A percentile compares a stretch with the other conserved stretches of the same genome.
These are phyloP conservation scores for Linderina pennispora DNA, from an alignment of 192 early-diverging fungal genomes.

Conservation along the genomic window DNA sequence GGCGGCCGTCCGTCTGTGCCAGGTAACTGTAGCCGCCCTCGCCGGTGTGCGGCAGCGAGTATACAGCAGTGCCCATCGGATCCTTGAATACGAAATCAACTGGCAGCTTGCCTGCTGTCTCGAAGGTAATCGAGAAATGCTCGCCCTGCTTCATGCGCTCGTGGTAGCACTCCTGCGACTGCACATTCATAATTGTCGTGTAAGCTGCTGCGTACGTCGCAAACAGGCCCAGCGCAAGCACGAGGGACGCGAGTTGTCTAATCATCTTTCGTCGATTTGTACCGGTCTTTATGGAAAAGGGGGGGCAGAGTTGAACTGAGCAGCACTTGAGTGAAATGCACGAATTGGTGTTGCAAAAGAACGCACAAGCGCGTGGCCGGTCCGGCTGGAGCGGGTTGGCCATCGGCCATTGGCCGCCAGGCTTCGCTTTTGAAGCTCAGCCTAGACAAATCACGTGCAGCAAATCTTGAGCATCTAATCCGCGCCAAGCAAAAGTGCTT, in stretches of 20 bases:
- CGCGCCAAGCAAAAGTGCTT: no score
- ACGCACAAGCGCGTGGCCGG: no score
- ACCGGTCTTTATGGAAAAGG: no score
- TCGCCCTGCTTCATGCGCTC: constrained; percentile 40
- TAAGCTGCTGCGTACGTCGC: constrained; percentile 30
- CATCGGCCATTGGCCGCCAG: no score
- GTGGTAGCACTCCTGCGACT: constrained; percentile 41
- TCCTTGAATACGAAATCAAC: constrained; percentile 34
- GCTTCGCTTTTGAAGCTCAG: no score
- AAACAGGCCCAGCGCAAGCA: constrained; percentile 17
- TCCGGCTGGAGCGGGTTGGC: no score
- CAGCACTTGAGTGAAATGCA: no score
- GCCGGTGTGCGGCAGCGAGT: constrained; percentile 35
- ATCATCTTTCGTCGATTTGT: constrained; percentile 14
- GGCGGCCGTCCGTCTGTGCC: constrained; percentile 28
- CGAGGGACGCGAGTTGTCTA: constrained; percentile 17
- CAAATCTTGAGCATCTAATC: no score
- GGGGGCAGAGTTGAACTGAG: no score
- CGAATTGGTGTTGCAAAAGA: neutral
- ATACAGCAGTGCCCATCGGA: constrained; percentile 21
- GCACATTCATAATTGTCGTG: constrained; percentile 40
- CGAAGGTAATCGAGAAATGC: constrained; percentile 43
- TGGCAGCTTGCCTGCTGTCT: constrained; percentile 42
- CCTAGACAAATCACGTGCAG: no score
- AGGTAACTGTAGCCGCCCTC: constrained; percentile 38